Base-by-base conservation (phyloP, 2,329 filamentous ascomycete species). In the Monilinia laxa region DNA sequence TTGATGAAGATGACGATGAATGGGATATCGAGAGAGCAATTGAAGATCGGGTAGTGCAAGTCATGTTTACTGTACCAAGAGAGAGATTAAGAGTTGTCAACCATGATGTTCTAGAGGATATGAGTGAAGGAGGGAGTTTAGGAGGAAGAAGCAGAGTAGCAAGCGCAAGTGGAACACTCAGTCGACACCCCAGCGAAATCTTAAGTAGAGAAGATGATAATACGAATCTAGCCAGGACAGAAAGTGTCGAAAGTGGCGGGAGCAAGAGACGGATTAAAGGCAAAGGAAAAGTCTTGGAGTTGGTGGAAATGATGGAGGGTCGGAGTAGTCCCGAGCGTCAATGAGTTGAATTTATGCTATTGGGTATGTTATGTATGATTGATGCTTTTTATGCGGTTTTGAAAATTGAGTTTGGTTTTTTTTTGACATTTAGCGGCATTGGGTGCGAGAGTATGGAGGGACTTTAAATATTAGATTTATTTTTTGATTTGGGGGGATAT, bases 21-120 rank as follows among this genome's bases (percentile, higher is more conserved):
- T 91, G 90, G 90, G 90, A 93, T 72, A 86, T 93, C 51, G 90
- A 93, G 76, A 82, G 84, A 65, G 90, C 90, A 2, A 85, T 90
- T 1, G 88, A 92, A 78, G 85, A 85, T 67, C 80, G 90, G 28
- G 81, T 91, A 11, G 90, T 93, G 68, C 90, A 93, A 77, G 85
- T 92, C 75, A 95, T 96, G 86, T 98, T 97, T 78, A 97, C 94
- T 0, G 92, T 97, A 68, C 94, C 95, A 2, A 92, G 90, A 77
- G 90, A 94, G 77, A 87, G 87, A 72, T 79, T 98, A 70, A 82
- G 94, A 35, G 93, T 98, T n/a, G 94, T 97, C 25, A 98, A 98
- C 76, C 89, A 86, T 62, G 90, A 90, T 73, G 79, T 82, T n/a
- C 77, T 76, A 69, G 76, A 82, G 45, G 80, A 81, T 70, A 76